phyloP scores from a whole-genome alignment of 345 rosid species.

The Ceriops zippeliana region DNA sequence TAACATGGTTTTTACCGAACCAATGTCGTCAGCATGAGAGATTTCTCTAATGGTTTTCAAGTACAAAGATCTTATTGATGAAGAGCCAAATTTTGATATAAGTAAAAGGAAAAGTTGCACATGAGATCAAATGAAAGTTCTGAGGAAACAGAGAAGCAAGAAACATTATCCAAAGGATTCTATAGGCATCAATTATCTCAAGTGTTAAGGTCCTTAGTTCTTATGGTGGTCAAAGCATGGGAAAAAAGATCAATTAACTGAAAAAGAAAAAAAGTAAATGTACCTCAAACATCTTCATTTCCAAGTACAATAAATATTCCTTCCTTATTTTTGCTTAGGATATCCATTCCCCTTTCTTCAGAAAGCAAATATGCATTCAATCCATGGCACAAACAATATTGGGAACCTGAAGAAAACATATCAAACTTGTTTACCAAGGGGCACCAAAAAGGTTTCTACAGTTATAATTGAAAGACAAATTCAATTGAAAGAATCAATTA shows the following conservation, averaged over 20 bases:
- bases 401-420: slow-evolving; percentile 55
- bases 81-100: not conserved
- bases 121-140: not conserved
- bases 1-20: not conserved
- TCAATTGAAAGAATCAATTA: slow-evolving; percentile 20
- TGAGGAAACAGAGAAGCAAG: not conserved
- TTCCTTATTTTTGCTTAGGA: slow-evolving; percentile 81
- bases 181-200: no score
- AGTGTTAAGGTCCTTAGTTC: not conserved
- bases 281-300: slow-evolving; percentile 23
- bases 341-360: slow-evolving; percentile 59
- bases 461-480: slow-evolving; percentile 3
- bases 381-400: slow-evolving; percentile 60
- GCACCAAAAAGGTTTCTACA: slow-evolving; percentile 10
- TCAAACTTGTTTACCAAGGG: slow-evolving; percentile 3
- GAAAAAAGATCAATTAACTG: not conserved
- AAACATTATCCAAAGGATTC: no score
- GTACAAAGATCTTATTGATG: not conserved
- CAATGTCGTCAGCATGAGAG: not conserved
- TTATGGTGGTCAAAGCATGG: not conserved
- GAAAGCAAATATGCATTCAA: slow-evolving; percentile 68
- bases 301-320: slow-evolving; percentile 78
- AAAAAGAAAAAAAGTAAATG: not conserved
- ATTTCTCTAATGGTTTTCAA: not conserved
- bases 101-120: not conserved